Percentiles rank a stretch among this genome's conserved stretches.
Conservation (phyloP, 768 basidiomycete species). For the Leccinum aurantiacum region DNA sequence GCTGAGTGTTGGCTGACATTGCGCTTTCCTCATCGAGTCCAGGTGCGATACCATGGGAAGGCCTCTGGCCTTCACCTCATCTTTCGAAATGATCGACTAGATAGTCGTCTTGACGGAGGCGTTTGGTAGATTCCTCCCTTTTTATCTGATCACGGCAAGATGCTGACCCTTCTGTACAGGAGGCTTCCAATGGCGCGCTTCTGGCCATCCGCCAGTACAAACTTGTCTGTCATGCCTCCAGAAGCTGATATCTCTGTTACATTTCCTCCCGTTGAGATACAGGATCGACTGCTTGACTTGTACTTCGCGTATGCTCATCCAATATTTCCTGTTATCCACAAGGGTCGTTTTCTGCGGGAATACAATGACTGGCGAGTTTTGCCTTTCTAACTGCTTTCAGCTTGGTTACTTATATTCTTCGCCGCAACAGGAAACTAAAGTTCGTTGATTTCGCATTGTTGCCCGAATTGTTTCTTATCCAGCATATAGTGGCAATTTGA, state of each 20-base stretch:
- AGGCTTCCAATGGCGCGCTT: constrained; percentile 71
- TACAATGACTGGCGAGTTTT: constrained; percentile 51
- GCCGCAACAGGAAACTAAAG: constrained; percentile 27
- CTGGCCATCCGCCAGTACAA: constrained; percentile 61
- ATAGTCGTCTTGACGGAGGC: constrained; percentile 67
- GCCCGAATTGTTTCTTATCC: constrained; percentile 16
- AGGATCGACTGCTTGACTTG: constrained; percentile 66
- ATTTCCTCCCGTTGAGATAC: constrained; percentile 61
- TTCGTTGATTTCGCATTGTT: constrained; percentile 9
- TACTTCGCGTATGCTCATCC: constrained; percentile 88
- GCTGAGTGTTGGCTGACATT: constrained; percentile 1
- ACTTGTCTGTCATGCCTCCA: constrained; percentile 36
- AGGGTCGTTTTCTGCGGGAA: constrained; percentile 63
- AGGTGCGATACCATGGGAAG: constrained; percentile 86
- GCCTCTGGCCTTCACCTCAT: constrained; percentile 75
- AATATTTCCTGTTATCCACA: constrained; percentile 78
- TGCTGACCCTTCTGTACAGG: constrained; percentile 39
- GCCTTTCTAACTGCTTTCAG: neutral
- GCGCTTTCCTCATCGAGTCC: constrained; percentile 16
- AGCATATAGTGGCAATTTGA: constrained; percentile 35
- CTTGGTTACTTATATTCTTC: constrained; percentile 4
- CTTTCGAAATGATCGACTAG: constrained; percentile 61
- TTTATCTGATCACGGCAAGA: constrained; percentile 4
- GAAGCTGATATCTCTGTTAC: constrained; percentile 46
- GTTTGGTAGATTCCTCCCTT: constrained; percentile 49